Base-by-base conservation (phyloP, 192 early-diverging fungal genomes). In the Coemansia sp. region DNA sequence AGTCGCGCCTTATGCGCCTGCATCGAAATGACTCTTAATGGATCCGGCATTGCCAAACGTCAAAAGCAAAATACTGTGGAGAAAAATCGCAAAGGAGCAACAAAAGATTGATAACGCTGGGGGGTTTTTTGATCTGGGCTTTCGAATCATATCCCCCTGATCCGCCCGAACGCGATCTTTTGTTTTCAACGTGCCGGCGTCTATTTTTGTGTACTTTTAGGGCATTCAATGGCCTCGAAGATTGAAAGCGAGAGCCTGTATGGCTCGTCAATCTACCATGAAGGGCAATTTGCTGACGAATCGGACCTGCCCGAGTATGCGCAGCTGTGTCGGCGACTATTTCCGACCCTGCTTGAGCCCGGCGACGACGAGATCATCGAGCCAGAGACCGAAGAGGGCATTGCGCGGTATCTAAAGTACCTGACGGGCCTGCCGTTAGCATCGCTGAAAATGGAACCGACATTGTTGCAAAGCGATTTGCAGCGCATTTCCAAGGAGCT, bases 401-500 rank as follows among this genome's bases (percentile, higher is more conserved):
- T 67, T 8, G 71, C 71, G 2, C 63, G 62, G 53, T 75, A 75
- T 57, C 41, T 75, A 39, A 75, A 75, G 44, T 75, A 75, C 42
- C 40, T 75, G 47, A 67, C 64, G 2, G 60, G 64, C 11, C 50
- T 75, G 28, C 71, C 71, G 0, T 45, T 75, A 12, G 20, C 64
- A 0, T 67, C 64, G 27, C 64, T 75, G 9, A 58, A 54, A 29
- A 75, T 75, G 64, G 71, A 75, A 27, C 71, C 71, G 0, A 48
- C 64, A 27, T 49, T 75, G 46, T 28, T 75, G 20, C 64, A 75
- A n/a, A 62, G 55, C 39, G 71, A 75, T 30, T 30, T 63, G 36
- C 71, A 75, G 58, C 71, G 71, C 32, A 60, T 67, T 29, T 60
- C 60, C 8, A 67, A 75, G 32, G 71, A 75, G 30, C 71, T 75